Percentiles rank a stretch among this genome's conserved stretches.
phyloP scores from a whole-genome alignment of 2,329 filamentous ascomycete species.

The Colletotrichum paranaense region DNA sequence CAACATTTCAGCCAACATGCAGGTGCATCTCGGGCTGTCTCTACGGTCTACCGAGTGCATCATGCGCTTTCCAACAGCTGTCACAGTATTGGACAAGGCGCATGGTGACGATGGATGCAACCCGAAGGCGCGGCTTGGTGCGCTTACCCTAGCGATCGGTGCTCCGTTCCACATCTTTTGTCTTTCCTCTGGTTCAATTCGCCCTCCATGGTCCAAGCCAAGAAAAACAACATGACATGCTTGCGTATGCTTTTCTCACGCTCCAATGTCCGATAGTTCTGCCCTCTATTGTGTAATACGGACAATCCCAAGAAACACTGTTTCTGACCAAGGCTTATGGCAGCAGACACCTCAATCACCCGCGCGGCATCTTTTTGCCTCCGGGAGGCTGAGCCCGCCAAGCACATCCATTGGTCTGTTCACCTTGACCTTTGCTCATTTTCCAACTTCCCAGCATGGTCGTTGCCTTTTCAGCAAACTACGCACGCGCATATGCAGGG shows the following conservation, averaged over 20 bases:
- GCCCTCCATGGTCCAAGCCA: constrained; percentile 9
- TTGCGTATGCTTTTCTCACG: constrained; percentile 25
- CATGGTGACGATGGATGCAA: neutral
- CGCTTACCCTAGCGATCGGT: constrained; percentile 26
- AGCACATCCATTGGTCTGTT: constrained; percentile 15
- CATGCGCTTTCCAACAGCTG: neutral
- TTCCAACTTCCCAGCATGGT: neutral
- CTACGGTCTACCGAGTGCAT: neutral
- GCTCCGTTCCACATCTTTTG: constrained; percentile 14
- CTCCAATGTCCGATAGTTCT: constrained; percentile 7
- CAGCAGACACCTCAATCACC: constrained; percentile 16
- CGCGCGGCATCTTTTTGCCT: constrained; percentile 22
- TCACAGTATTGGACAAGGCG: neutral
- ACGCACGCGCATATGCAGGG: constrained; percentile 21
- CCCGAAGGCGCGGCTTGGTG: constrained; percentile 12
- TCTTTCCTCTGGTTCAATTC: constrained; percentile 3
- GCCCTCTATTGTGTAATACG: neutral
- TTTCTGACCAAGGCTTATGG: constrained; percentile 31
- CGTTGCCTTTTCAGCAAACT: constrained; percentile 20
- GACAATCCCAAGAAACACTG: constrained; percentile 13
- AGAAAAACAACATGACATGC: constrained; percentile 21
- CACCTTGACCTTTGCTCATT: constrained; percentile 6
- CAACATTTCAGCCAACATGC: neutral
- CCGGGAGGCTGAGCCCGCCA: constrained; percentile 27
- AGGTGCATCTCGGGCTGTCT: neutral